Base-by-base conservation (phyloP, 352 stramenopile genomes). In the Globisporangium okanoganense region DNA sequence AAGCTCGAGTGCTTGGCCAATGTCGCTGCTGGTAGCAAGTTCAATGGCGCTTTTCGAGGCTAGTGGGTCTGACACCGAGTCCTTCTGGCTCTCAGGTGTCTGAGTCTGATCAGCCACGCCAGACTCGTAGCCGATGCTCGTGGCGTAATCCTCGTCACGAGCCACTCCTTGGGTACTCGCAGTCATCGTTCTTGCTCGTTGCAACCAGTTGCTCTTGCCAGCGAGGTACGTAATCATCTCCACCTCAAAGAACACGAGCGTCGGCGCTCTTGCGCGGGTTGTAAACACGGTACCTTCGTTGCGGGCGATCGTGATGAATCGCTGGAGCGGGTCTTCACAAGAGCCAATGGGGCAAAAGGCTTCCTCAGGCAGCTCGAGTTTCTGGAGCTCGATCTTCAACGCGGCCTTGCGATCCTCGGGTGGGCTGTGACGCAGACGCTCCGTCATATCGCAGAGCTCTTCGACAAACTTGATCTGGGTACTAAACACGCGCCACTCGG, bases 181-280 rank as follows among this genome's bases (percentile, higher is more conserved):
- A 22, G 70, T 81, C 38, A 75, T 64, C 5, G 73, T 73, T 47
- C 73, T 62, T 45, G 73, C 75, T 8, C 71, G 68, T 40, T 90
- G 70, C 9, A 90, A 61, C 81, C 81, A 90, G 22, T 75, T 45
- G 56, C 71, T 88, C 52, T 79, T 79, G 14, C 68, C 68, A 22
- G 49, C 71, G 22, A 69, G 56, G 20, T 57, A 72, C 20, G 61
- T 69, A 22, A 87, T 65, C 33, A 70, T 70, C 47, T 88, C 76
- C 18, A 96, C 87, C 54, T 96, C 87, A 64, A 93, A 96, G 59
- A 89, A 92, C 50, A 96, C 66, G 12, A 95, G 68, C 20, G 82
- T 92, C 16, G 87, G 87, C 13, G 87, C 87, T 16, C 87, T 76
- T 14, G 87, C 85, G n/a, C 82, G 86, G 0, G 87, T 96, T n/a